Percentiles rank a stretch among this genome's conserved stretches.
phyloP scores from a whole-genome alignment of 139 green algal genomes.

The Closterium sp. region DNA sequence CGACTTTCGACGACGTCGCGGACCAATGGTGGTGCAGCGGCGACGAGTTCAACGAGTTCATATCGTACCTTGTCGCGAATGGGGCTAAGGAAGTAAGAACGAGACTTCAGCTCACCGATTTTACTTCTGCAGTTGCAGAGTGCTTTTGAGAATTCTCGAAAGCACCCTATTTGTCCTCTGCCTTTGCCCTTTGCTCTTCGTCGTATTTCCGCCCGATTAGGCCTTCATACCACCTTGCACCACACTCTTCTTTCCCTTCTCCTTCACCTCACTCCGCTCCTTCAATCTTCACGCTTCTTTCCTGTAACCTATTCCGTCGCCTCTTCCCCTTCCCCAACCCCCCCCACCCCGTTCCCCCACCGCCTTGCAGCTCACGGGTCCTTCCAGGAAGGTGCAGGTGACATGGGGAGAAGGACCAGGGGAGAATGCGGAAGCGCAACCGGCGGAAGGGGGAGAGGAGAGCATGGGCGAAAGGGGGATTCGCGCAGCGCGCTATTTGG shows the following conservation, averaged over 20 bases:
- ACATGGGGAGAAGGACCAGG: not conserved
- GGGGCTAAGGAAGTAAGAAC: not conserved
- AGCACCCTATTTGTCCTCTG: too few species aligned
- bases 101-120: not conserved
- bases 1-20: not conserved
- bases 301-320: too few species aligned
- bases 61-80: not conserved
- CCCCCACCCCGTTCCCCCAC: too few species aligned
- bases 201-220: too few species aligned
- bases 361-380: not conserved
- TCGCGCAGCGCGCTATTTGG: not conserved
- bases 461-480: not conserved
- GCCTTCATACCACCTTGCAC: too few species aligned
- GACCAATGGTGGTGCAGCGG: not conserved
- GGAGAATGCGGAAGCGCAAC: not conserved
- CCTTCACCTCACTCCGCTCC: not conserved
- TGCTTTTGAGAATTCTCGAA: too few species aligned
- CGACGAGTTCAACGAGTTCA: not conserved
- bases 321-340: too few species aligned
- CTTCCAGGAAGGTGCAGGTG: not conserved
- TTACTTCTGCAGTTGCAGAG: too few species aligned
- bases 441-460: too few species aligned
- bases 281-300: not conserved
- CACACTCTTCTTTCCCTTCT: not conserved
- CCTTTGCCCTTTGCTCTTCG: not conserved